Evolutionary conservation across 2,329 filamentous ascomycete genomes (phyloP), one percentile per base, ranked within the genome.

Genomic region (Pseudofabraea citricarpa): DNA sequence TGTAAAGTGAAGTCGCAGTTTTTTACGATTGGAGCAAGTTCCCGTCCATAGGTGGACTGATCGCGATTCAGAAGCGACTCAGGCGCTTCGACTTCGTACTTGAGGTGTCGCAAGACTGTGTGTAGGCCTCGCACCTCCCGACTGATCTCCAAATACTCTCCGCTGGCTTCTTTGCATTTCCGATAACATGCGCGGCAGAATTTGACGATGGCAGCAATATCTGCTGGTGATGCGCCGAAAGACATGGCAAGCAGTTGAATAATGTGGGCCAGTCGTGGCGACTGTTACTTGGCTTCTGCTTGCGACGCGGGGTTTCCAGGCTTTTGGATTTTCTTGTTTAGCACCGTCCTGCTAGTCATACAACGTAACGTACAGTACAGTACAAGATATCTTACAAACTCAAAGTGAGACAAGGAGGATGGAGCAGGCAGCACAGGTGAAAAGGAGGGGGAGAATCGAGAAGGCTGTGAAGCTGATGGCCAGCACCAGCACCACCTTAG

Each of bases 111-210:
- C 6, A 83, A 65, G 10, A 73, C 72, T 5, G 70, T 70, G 52
- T 82, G 73, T 31, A 84, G 64, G 33, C 66, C 67, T 43, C 71
- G 72, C 29, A 82, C 70, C 26, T 72, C 70, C 12, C 62, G 57
- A 12, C 74, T 68, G 36, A 77, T 66, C 35, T 73, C 68, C 43
- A 66, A 66, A 45, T 79, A 75, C 32, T 73, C 67, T 19, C 53
- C 62, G 13, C 71, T 68, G 3, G 72, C 68, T 20, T 68, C 64
- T 49, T 72, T 72, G 40, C 73, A 70, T 46, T 75, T 74, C 41
- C 74, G 68, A 56, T 76, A 79, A 13, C 82, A 67, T 38, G 70
- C 69, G 36, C 73, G 71, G 36, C 77, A 75, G 53, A 75, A 74
- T 45, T 69, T 69, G 58, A 78, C 75, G 55, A 78, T 68, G 38